Base-by-base conservation (phyloP, 2,329 filamentous ascomycete species). In the Fusarium pseudograminearum region DNA sequence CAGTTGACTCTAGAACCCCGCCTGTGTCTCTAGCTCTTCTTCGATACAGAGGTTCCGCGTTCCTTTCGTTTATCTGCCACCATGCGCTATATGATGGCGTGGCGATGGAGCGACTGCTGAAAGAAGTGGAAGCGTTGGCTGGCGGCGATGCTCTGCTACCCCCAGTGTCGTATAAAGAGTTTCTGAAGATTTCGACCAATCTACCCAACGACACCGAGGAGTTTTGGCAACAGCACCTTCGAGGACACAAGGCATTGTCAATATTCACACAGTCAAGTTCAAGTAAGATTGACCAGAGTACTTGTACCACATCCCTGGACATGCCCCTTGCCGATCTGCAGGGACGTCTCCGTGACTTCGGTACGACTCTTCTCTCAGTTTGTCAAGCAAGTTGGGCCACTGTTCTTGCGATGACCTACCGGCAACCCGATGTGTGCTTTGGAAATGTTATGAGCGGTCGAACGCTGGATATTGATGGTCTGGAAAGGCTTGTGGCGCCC, bases 11-110 rank as follows among this genome's bases (percentile, higher is more conserved):
- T 0, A 76, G 79, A 16, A 76, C 69, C 5, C 84, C 83, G 11
- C 86, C 83, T 2, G 77, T 84, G 14, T 85, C 82, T 7, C 79
- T 85, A 51, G 83, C 81, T 0, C 53, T 83, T 0, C 78, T 88
- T 24, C 67, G 70, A 12, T 71, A 78, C 2, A 72, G 73, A 8
- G 75, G 72, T 1, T 74, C 65, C 0, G 52, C 61, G 0, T 84
- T 83, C 44, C 72, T 85, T 2, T 90, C 82, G 0, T 85, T 85
- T 50, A 78, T 83, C 38, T 89, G 82, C 72, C 94, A 97, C 73
- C 94, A 98, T 79, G 92, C 93, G 3, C 82, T 97, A 1, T 97
- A 97, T 73, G 94, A 98, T 78, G 94, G 91, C 1, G 89, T 91
- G 36, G 93, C 93, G 0, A 91, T 97, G 74, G 82, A 85, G 1